Conservation (phyloP, 2,329 filamentous ascomycete species). For the Fusarium sp. region DNA sequence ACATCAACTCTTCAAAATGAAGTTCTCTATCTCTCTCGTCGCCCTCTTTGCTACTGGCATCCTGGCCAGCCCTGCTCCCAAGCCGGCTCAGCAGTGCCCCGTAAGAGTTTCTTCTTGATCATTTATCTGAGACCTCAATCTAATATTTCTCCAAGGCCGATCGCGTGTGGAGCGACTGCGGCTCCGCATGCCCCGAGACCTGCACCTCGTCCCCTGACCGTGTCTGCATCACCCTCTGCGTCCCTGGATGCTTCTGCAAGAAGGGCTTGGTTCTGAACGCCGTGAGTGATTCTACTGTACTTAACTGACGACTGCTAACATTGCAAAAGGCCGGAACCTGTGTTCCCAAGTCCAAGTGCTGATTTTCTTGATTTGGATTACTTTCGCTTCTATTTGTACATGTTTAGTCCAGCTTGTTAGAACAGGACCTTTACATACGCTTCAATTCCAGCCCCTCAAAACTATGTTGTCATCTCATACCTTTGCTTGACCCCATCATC, state of each 20-base stretch:
- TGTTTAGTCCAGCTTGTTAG: background rate
- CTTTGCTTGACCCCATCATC: background rate
- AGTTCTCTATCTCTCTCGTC: conserved; percentile 3
- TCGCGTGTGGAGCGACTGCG: background rate
- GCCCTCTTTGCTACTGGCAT: conserved; percentile 3
- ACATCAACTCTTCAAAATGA: background rate
- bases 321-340: background rate
- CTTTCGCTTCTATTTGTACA: background rate
- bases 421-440: background rate
- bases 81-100: background rate
- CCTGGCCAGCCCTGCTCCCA: background rate
- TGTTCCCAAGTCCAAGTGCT: background rate
- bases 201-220: background rate
- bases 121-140: background rate
- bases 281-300: background rate
- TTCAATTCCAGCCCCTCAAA: background rate
- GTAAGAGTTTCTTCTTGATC: background rate
- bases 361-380: background rate
- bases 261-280: background rate
- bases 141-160: background rate
- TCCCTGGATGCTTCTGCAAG: conserved; percentile 9
- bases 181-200: conserved; percentile 2
- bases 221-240: background rate
- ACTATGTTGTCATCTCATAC: background rate
- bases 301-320: background rate